Evolutionary conservation across 192 early-diverging fungal species (phyloP), one percentile per base, ranked within the genome.

Genomic region (Spinellus fusiger): DNA sequence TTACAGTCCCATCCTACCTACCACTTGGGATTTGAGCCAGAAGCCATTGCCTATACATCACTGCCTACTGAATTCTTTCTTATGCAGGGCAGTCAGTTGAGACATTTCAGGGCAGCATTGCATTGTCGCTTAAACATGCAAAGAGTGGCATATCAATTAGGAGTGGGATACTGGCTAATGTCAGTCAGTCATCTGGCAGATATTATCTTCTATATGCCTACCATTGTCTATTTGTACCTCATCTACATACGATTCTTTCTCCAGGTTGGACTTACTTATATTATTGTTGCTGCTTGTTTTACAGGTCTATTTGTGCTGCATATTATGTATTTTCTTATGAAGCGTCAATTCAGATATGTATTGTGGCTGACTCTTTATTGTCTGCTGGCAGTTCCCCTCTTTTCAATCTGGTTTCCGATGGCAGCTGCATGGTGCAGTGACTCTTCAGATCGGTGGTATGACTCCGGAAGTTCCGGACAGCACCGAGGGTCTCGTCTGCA

Each of bases 1-100:
- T 54, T 71, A 12, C 33, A 44, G 26, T 71, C 70, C 7, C 70
- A 65, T 38, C 64, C 70, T 1, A 38, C 37, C 7, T 56, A 56
- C 33, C 70, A 59, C 1, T 46, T 71, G 18, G 70, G 70, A 4
- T 71, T 71, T 33, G 70, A 71, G 49, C 59, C 70, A 4, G 64
- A 62, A 7, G 70, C 70, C 4, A 65, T 71, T 27, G 64, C 52
- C 3, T 66, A 61, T 28, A 49, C 54, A 4, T 62, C 59, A 5
- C 20, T 71, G 20, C 70, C 70, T 7, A 71, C 58, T n/a, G 38
- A 59, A 0, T 66, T 71, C 12, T 20, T 50, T 3, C 32, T 53
- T 26, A 22, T 71, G 13, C 64, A 66, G 33, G 70, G 58, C 1
- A 47, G 49, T 38, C 70, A 71, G 37, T 50, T 46, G 12, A 32